Base-by-base conservation (phyloP, 1,284 basidiomycete species). In the Marasmius tenuissimus region DNA sequence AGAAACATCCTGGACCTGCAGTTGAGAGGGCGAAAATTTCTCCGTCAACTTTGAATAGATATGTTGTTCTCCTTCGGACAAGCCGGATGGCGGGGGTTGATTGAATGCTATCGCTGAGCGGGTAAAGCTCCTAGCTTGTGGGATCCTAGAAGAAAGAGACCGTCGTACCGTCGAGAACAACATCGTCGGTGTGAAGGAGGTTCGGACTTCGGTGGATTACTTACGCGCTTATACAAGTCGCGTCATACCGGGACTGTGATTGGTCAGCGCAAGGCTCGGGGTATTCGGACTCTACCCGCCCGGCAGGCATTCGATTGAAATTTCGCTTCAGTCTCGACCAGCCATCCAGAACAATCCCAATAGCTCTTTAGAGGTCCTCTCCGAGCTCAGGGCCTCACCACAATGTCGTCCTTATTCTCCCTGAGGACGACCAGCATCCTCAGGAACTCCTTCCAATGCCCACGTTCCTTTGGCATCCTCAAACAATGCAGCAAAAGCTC, bases 1-100 rank as follows among this genome's bases (percentile, higher is more conserved):
- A 51, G 95, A 97, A 10, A 96, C 86, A 73, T 97, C 95, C 76
- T 94, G 88, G 1, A 97, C 94, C 65, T 87, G 83, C 27, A 97
- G 77, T 64, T 86, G 82, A 27, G 88, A 85, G 14, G 95, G 93
- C 10, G 83, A 75, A 75, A 97, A 96, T 67, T 78, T 86, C 53
- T 85, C 81, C 7, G 81, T 82, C 47, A 98, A 78, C 76, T 96
- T 96, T 34, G 81, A 71, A 69, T 85, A 81, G 66, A 98, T 96
- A 18, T 73, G 72, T 58, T 80, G 76, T 75, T 95, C 93, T 40
- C 91, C 89, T 42, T 88, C 81, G 40, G 83, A 80, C 7, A 74
- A 69, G 14, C 65, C 61, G 42, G 67, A 57, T 3, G 68, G 61
- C 39, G 67, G 45, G 70, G 70, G 55, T 12, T 68, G 64, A 39